Evolutionary conservation across 2,329 filamentous ascomycete species (phyloP), one percentile per base, ranked within the genome.

Genomic region (Corinectria fuckeliana): DNA sequence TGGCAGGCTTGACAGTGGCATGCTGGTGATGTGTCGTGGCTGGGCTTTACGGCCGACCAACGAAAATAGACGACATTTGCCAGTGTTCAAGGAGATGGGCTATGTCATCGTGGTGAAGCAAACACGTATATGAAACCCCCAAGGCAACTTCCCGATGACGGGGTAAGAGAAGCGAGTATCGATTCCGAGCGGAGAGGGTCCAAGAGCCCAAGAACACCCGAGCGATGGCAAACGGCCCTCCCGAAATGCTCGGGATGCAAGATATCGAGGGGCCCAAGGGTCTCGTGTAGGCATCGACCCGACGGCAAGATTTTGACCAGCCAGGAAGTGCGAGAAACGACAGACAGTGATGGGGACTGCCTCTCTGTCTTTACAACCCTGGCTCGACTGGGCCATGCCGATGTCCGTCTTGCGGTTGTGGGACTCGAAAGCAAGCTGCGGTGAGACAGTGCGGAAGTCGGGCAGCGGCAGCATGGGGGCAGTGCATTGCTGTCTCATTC

Each of bases 381-480:
- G 32, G 45, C 36, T 28, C 39, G 25, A 26, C 50, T 38, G n/a
- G 45, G 25, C 21, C 39, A 36, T 39, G 36, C 56, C 45, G 45
- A 54, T 42, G 38, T 23, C 44, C 30, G 50, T 54, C 50, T 54
- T 42, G 53, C 44, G 44, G 36, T 26, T 48, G 42, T 60, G 42
- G 30, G 26, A 60, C 48, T 30, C 18, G 26, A 50, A 49, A 36
- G 49, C 41, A 38, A 53, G 44, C 49, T 56, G 58, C 41, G 20
- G 53, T 61, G 54, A 61, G 54, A 57, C 53, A 39, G 18, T 42
- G 44, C n/a, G 23, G 36, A 28, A 11, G 50, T 59, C 56, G 50
- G 56, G 56, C 56, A 57, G 41, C 52, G 41, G 42, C 38, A 42
- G 38, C 9, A 32, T 32, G 20, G 36, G 49, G 23, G 28, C n/a